phyloP scores from a whole-genome alignment of 176 grass and related monocot genomes.

The Pontederia paniculata region DNA sequence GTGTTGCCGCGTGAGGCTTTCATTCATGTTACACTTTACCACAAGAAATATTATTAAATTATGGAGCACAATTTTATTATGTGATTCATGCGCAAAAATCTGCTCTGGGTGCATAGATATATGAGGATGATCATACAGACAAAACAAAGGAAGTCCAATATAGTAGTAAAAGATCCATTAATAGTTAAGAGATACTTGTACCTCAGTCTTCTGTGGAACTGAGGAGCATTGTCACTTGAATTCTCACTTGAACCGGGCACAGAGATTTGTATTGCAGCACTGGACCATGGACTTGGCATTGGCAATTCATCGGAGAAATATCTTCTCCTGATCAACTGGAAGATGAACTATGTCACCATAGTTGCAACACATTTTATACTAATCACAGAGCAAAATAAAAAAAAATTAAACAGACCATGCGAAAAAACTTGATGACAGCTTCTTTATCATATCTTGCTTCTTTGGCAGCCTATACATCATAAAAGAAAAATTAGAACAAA shows the following conservation, averaged over 20 bases:
- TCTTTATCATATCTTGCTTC: constrained; percentile 95
- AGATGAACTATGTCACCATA: constrained; percentile 3
- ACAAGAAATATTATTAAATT: too few species aligned
- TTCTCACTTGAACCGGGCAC: constrained; percentile 41
- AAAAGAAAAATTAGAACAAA: not conserved
- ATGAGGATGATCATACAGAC: not conserved
- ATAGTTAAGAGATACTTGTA: not conserved
- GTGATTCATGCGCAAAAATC: too few species aligned
- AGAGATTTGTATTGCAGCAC: constrained; percentile 36
- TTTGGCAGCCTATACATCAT: constrained; percentile 65
- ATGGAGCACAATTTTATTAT: too few species aligned
- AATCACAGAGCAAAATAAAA: constrained; percentile 10
- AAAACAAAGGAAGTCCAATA: not conserved
- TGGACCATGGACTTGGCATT: constrained; percentile 53
- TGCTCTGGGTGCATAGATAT: too few species aligned
- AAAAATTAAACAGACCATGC: constrained; percentile 48
- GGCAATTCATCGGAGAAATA: constrained; percentile 90
- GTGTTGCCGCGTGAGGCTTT: too few species aligned
- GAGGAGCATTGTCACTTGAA: constrained; percentile 47
- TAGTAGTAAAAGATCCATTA: not conserved
- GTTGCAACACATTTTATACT: constrained; percentile 10
- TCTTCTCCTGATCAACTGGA: constrained; percentile 93
- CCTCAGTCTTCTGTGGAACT: constrained; percentile 64
- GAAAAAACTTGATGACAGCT: constrained; percentile 87
- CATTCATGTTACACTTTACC: too few species aligned